Percentiles rank a stretch among this genome's conserved stretches.
Conservation (phyloP, 306 rosid genomes). For the Potentilla sterilis region DNA sequence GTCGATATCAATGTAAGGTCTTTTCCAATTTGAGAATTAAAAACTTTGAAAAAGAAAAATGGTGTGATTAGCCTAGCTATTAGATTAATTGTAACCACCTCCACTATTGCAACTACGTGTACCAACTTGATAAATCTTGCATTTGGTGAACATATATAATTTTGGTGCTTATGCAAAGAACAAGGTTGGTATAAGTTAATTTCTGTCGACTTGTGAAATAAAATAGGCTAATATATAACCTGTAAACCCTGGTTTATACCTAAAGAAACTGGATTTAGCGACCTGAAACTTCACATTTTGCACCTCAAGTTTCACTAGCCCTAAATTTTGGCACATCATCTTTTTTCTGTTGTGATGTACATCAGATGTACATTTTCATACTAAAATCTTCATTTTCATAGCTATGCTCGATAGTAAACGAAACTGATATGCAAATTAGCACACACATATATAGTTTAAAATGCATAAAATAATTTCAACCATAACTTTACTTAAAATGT, state of each 20-base stretch:
- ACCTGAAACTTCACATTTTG: neutral
- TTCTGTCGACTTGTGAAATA: neutral
- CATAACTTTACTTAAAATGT: neutral
- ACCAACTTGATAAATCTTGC: slow-evolving; percentile 15
- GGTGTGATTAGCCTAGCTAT: slow-evolving; percentile 1
- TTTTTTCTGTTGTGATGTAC: neutral
- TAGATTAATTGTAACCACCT: slow-evolving; percentile 35
- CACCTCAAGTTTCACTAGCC: neutral
- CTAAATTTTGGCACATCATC: neutral
- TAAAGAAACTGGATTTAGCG: neutral
- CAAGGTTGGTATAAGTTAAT: slow-evolving; percentile 3
- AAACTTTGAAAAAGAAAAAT: neutral
- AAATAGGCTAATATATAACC: neutral
- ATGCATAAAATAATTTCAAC: neutral
- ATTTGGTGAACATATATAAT: slow-evolving; percentile 28
- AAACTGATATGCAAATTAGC: neutral
- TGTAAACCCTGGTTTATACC: neutral
- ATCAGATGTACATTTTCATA: neutral
- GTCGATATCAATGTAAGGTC: neutral
- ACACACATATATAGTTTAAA: neutral
- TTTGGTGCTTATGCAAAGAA: slow-evolving; percentile 24
- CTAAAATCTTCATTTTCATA: neutral
- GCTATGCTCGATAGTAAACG: neutral
- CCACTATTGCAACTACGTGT: slow-evolving; percentile 20
- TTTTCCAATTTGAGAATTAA: neutral